phyloP scores from a whole-genome alignment of 805 yeast species.

The Starmerella potacharoeniae region DNA sequence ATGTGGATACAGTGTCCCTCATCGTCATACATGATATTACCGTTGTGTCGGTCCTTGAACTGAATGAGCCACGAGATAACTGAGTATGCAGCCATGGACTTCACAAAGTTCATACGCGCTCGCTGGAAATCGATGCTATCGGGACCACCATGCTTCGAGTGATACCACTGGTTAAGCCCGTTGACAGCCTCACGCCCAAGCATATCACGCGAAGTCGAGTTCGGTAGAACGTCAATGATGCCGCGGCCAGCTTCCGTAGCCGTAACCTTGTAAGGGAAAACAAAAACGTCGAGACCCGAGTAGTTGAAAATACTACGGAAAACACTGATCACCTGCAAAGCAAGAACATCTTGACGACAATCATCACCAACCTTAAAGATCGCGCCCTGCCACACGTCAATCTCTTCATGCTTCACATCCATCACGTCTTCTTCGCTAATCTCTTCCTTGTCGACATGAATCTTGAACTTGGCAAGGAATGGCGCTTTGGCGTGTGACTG shows the following conservation, averaged over 20 bases:
- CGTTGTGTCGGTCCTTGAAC: slow-evolving; percentile 93
- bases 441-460: slow-evolving; percentile 39
- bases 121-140: slow-evolving; percentile 76
- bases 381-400: slow-evolving; percentile 82
- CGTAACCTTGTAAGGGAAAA: slow-evolving; percentile 88
- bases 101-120: slow-evolving; percentile 85
- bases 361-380: slow-evolving; percentile 99
- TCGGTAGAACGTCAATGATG: slow-evolving; percentile 93
- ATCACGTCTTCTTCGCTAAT: slow-evolving; percentile 15
- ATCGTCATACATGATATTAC: slow-evolving; percentile 91
- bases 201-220: slow-evolving; percentile 94
- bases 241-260: slow-evolving; percentile 99
- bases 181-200: slow-evolving; percentile 97
- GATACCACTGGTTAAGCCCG: slow-evolving; percentile 85
- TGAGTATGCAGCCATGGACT: slow-evolving; percentile 87
- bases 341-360: slow-evolving; percentile 93
- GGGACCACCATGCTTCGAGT: slow-evolving; percentile 90
- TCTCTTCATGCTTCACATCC: slow-evolving; percentile 24
- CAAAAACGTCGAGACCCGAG: slow-evolving; percentile 79
- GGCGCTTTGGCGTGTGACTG: slow-evolving; percentile 99
- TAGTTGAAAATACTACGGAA: slow-evolving; percentile 84
- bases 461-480: slow-evolving; percentile 89
- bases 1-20: slow-evolving; percentile 94
- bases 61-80: slow-evolving; percentile 81
- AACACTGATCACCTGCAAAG: slow-evolving; percentile 79